A percentile compares a stretch with the other conserved stretches of the same genome.
phyloP scores from a whole-genome alignment of 2,329 filamentous ascomycete genomes.

The Ophiostoma sp. region DNA sequence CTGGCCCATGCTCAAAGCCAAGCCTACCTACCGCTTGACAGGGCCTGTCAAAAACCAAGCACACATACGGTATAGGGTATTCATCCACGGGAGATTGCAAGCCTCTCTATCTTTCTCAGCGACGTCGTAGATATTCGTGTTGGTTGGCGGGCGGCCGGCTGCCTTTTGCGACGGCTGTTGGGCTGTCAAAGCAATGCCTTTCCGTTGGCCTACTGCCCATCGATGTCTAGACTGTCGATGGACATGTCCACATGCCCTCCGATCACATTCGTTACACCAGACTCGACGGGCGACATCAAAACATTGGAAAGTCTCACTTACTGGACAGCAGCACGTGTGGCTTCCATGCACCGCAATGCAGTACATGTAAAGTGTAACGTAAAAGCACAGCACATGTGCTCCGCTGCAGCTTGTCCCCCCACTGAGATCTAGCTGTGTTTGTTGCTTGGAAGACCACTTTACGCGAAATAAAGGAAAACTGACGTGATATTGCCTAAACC shows the following conservation, averaged over 20 bases:
- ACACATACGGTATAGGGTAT: neutral
- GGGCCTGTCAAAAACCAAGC: neutral
- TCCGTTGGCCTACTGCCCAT: neutral
- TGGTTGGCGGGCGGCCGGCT: neutral
- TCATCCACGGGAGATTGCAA: neutral
- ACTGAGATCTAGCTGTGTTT: neutral
- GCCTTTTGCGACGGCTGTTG: neutral
- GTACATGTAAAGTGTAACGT: neutral
- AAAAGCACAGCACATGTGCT: neutral
- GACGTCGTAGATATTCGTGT: neutral
- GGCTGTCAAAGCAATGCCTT: neutral
- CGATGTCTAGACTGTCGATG: neutral
- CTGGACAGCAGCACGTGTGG: neutral
- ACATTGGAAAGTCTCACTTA: neutral
- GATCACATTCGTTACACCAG: neutral
- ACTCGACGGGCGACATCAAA: neutral
- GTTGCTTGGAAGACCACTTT: conserved; percentile 6
- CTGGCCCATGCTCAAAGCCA: neutral
- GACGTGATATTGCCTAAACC: neutral
- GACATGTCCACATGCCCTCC: neutral
- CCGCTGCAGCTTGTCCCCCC: neutral
- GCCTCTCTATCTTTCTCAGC: neutral
- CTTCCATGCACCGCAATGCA: neutral
- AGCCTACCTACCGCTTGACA: neutral
- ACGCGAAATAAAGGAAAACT: neutral